Percentiles rank a stretch among this genome's conserved stretches.
phyloP scores from a whole-genome alignment of 176 grass and related monocot species.

The Raddia guianensis region DNA sequence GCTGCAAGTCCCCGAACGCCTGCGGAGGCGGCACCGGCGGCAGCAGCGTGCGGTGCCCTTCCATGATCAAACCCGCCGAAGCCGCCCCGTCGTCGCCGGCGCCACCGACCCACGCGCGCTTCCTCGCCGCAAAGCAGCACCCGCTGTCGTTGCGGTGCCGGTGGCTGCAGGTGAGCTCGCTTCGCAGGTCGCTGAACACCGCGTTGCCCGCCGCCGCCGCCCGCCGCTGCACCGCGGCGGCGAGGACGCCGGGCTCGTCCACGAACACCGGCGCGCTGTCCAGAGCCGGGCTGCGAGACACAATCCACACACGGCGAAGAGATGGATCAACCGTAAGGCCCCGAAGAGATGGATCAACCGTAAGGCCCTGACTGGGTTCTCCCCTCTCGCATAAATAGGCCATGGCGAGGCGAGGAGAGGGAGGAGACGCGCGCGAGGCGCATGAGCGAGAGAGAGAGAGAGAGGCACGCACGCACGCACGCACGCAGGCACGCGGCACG shows the following conservation, averaged over 20 bases:
- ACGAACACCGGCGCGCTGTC: constrained; percentile 31
- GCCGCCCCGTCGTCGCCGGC: background rate
- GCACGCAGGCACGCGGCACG: background rate
- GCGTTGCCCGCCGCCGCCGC: constrained; percentile 12
- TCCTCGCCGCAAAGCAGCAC: constrained; percentile 25
- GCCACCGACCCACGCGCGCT: constrained; percentile 24
- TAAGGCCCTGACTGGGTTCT: too few species aligned
- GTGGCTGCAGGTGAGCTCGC: constrained; percentile 55
- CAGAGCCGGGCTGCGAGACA: constrained; percentile 16
- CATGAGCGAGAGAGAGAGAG: background rate
- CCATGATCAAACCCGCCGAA: constrained; percentile 11
- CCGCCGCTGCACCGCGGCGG: background rate
- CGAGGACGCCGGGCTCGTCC: background rate
- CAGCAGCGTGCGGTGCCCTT: background rate
- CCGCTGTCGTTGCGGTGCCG: background rate
- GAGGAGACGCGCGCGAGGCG: constrained; percentile 13
- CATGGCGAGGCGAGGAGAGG: background rate
- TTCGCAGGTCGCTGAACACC: constrained; percentile 47
- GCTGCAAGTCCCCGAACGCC: background rate
- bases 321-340: background rate
- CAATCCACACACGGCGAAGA: too few species aligned
- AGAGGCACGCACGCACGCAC: background rate
- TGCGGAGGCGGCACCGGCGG: background rate
- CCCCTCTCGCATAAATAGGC: constrained; percentile 13
- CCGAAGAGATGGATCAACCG: background rate